Evolutionary conservation across 768 basidiomycete genomes (phyloP).

Genomic region (Boletus edulis): DNA sequence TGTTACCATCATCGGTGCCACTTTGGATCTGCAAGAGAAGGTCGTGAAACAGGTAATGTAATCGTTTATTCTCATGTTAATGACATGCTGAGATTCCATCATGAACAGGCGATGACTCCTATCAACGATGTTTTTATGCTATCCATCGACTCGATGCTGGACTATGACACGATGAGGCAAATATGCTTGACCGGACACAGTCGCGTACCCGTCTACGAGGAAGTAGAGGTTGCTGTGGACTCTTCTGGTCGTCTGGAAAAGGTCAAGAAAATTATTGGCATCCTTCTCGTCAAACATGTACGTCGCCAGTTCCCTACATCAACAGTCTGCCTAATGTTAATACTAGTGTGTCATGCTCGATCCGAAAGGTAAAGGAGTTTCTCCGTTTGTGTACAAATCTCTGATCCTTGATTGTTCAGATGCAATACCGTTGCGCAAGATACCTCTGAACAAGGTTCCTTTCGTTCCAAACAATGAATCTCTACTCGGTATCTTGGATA

Average conservation of each 20-base stretch:
- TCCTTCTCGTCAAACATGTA: conserved; percentile 80
- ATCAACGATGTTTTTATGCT: conserved; percentile 84
- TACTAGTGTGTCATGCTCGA: conserved; percentile 73
- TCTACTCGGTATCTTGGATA: conserved; percentile 80
- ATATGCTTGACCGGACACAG: conserved; percentile 81
- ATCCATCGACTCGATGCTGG: conserved; percentile 78
- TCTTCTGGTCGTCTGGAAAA: conserved; percentile 40
- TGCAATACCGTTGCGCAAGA: conserved; percentile 75
- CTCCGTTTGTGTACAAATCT: background rate
- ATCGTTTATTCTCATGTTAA: background rate
- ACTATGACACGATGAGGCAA: conserved; percentile 73
- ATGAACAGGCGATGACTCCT: conserved; percentile 71
- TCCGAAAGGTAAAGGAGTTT: conserved; percentile 56
- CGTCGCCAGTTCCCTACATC: background rate
- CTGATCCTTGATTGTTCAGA: conserved; percentile 41
- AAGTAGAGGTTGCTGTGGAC: conserved; percentile 57
- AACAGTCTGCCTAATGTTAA: background rate
- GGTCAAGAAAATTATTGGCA: conserved; percentile 82
- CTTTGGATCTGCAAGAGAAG: conserved; percentile 87
- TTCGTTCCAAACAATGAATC: conserved; percentile 87
- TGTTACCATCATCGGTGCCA: conserved; percentile 86
- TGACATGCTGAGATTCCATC: background rate
- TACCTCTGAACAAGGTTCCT: conserved; percentile 84
- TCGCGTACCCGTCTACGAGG: conserved; percentile 80
- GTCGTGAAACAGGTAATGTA: conserved; percentile 58